Evolutionary conservation across 75 land plant genomes (phyloP).

Genomic region (Pseudotsuga menziesii): DNA sequence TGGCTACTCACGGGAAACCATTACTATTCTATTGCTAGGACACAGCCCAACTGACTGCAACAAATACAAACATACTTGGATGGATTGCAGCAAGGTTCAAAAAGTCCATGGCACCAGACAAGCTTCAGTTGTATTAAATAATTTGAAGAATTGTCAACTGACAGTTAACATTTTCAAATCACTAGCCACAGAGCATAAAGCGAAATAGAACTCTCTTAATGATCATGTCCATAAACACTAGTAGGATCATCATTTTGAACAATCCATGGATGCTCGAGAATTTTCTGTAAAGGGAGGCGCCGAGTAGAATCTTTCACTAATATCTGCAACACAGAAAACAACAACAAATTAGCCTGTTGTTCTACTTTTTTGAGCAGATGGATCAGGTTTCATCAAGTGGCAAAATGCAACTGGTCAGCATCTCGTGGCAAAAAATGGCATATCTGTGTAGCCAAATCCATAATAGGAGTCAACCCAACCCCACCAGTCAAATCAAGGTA

Average conservation of each 20-base stretch:
- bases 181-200: no score
- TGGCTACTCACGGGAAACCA: no score
- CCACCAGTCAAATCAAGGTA: neutral
- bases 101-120: no score
- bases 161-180: no score
- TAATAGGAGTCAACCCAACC: neutral
- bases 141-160: no score
- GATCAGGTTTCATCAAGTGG: neutral
- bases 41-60: no score
- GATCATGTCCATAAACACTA: conserved; percentile 13
- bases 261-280: conserved; percentile 44
- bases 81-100: no score
- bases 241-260: conserved; percentile 29
- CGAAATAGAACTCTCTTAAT: no score
- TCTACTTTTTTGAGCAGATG: neutral
- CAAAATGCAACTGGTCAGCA: conserved; percentile 5
- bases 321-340: conserved; percentile 22
- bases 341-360: neutral
- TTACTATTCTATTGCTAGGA: no score
- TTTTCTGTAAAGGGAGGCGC: conserved; percentile 28
- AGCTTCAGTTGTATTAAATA: no score
- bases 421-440: neutral
- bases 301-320: conserved; percentile 31
- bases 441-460: neutral
- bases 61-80: no score